phyloP scores from a whole-genome alignment of 1,139 yeast genomes.

The Debaryomyces nepalensis region DNA sequence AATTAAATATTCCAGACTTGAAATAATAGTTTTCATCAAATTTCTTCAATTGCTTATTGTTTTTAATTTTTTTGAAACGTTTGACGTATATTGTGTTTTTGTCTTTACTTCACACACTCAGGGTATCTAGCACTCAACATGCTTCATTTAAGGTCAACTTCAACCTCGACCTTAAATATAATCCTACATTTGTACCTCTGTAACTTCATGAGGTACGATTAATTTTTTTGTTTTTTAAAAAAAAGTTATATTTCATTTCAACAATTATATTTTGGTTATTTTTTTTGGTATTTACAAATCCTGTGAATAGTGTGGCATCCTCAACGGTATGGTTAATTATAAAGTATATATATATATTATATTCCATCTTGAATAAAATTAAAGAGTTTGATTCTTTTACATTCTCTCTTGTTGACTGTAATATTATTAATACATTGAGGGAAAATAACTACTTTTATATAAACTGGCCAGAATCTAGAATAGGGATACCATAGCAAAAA shows the following conservation, averaged over 20 bases:
- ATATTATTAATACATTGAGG: constrained; percentile 7
- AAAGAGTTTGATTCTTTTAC: constrained; percentile 6
- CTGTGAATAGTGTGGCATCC: constrained; percentile 32
- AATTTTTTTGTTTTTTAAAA: constrained; percentile 21
- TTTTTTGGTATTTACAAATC: constrained; percentile 13
- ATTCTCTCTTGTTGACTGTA: background rate
- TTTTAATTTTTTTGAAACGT: constrained; percentile 9
- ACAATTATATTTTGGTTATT: constrained; percentile 22
- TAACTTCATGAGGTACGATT: constrained; percentile 23
- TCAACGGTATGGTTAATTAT: constrained; percentile 35
- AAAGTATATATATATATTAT: constrained; percentile 11
- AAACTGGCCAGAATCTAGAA: constrained; percentile 4
- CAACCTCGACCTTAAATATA: constrained; percentile 21
- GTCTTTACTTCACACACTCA: constrained; percentile 26
- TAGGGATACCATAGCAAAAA: constrained; percentile 10
- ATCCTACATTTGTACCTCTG: constrained; percentile 15
- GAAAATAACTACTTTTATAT: constrained; percentile 1
- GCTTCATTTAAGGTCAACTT: constrained; percentile 25
- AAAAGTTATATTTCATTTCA: constrained; percentile 29
- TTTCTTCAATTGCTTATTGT: constrained; percentile 9
- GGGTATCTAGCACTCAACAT: constrained; percentile 32
- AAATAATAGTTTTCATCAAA: constrained; percentile 1
- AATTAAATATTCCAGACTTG: constrained; percentile 27
- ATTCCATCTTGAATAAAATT: constrained; percentile 7
- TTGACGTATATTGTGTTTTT: constrained; percentile 12